phyloP scores from a whole-genome alignment of 1,139 yeast species.

The Pneumocystis wakefieldiae region DNA sequence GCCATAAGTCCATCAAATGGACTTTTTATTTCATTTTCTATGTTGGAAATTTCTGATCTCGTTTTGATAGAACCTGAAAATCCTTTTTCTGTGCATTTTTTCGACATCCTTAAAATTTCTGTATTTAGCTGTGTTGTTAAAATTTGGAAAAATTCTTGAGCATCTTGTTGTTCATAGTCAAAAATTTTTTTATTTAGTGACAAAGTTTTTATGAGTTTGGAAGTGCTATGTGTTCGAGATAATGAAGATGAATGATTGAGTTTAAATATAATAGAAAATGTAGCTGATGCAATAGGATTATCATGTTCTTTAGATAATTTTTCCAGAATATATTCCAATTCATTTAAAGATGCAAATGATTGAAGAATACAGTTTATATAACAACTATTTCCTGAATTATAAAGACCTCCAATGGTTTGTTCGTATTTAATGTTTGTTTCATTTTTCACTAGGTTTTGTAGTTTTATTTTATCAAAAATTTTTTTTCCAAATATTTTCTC shows the following conservation, averaged over 20 bases:
- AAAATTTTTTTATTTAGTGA: not conserved
- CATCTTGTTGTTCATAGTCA: not conserved
- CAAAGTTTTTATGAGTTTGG: not conserved
- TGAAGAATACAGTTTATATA: not conserved
- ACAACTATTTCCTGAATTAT: not conserved
- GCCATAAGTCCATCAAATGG: constrained; percentile 1
- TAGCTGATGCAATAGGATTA: not conserved
- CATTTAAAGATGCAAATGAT: not conserved
- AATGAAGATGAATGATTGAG: not conserved
- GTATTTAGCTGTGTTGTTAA: not conserved
- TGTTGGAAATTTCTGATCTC: not conserved
- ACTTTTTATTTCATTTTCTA: not conserved
- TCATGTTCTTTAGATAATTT: not conserved
- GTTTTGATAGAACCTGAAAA: not conserved
- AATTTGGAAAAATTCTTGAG: not conserved
- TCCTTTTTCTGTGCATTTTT: not conserved
- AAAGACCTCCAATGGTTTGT: not conserved
- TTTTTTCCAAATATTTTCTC: not conserved
- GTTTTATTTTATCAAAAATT: not conserved
- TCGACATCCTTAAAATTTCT: not conserved
- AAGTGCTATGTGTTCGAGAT: not conserved
- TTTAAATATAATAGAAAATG: not conserved
- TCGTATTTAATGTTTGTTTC: not conserved
- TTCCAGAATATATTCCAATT: not conserved
- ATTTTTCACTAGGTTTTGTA: not conserved